A percentile compares a stretch with the other conserved stretches of the same genome.
Evolutionary conservation across 2,329 filamentous ascomycete genomes (phyloP).

Genomic region (Drechmeria coniospora): DNA sequence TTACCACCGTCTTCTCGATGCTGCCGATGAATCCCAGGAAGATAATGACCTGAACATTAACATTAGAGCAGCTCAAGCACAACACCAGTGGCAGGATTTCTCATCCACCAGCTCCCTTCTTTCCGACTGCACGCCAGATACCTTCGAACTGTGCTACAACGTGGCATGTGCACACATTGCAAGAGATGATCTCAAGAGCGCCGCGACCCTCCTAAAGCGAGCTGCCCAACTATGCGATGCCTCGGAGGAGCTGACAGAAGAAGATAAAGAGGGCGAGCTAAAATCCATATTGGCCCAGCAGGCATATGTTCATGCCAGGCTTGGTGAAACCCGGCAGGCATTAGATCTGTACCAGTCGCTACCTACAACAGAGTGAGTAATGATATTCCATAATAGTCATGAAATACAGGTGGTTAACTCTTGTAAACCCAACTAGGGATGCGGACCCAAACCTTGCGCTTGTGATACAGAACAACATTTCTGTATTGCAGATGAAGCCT

Average conservation of each 20-base stretch:
- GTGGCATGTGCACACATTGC: conserved; percentile 60
- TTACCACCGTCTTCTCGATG: conserved; percentile 42
- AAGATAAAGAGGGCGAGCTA: conserved; percentile 60
- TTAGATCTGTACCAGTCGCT: conserved; percentile 46
- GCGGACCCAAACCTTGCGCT: conserved; percentile 50
- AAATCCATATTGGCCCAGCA: conserved; percentile 65
- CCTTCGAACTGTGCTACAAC: conserved; percentile 74
- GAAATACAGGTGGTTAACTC: not conserved
- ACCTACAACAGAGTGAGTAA: conserved; percentile 41
- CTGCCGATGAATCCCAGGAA: conserved; percentile 37
- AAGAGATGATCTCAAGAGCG: conserved; percentile 48
- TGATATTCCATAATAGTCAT: not conserved
- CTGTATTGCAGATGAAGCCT: conserved; percentile 23
- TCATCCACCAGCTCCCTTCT: conserved; percentile 25
- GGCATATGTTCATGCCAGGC: conserved; percentile 51
- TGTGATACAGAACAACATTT: conserved; percentile 50
- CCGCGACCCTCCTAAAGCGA: conserved; percentile 50
- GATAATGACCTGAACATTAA: conserved; percentile 68
- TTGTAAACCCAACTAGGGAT: conserved; percentile 27
- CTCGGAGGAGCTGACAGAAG: conserved; percentile 55
- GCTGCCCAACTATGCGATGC: conserved; percentile 57
- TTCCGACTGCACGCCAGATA: conserved; percentile 46
- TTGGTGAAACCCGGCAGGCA: conserved; percentile 53
- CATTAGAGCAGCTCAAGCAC: conserved; percentile 53
- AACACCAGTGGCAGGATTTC: conserved; percentile 53